A percentile compares a stretch with the other conserved stretches of the same genome.
Evolutionary conservation across 805 yeast genomes (phyloP).

Genomic region (Sugiyamaella mastotermitis): DNA sequence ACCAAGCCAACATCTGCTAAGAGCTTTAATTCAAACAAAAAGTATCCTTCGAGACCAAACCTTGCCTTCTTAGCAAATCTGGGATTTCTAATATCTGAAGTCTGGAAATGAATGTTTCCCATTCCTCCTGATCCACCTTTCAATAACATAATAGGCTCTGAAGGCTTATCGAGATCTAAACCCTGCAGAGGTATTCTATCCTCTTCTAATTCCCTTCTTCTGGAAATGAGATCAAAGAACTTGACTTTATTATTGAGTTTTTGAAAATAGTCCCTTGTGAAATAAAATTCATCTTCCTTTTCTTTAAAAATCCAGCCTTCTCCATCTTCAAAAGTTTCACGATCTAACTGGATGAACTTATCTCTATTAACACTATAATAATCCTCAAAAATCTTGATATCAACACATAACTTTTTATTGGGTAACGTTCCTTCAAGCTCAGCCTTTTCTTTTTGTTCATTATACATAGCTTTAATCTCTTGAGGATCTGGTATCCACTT

Average conservation of each 20-base stretch:
- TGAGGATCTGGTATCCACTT: conserved; percentile 78
- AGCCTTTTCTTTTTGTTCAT: conserved; percentile 12
- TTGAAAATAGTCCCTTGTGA: conserved; percentile 57
- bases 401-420: conserved; percentile 12
- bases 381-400: conserved; percentile 16
- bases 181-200: conserved; percentile 84
- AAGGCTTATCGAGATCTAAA: conserved; percentile 57
- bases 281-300: conserved; percentile 64
- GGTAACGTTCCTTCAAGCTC: conserved; percentile 7
- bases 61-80: conserved; percentile 82
- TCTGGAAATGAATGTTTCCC: conserved; percentile 93
- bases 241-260: conserved; percentile 58
- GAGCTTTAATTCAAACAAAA: conserved; percentile 77
- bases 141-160: conserved; percentile 60
- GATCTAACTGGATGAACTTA: conserved; percentile 44
- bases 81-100: conserved; percentile 81
- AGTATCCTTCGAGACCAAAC: conserved; percentile 54
- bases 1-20: conserved; percentile 92
- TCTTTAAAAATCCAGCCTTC: conserved; percentile 89
- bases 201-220: conserved; percentile 48
- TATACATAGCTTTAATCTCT: conserved; percentile 17
- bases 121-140: conserved; percentile 92
- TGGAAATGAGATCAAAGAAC: conserved; percentile 54
- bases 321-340: conserved; percentile 62
- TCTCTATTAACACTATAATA: conserved; percentile 1